Evolutionary conservation across 371 early-diverging fungal species (phyloP), one percentile per base, ranked within the genome.

Genomic region (Rhizopus delemar): DNA sequence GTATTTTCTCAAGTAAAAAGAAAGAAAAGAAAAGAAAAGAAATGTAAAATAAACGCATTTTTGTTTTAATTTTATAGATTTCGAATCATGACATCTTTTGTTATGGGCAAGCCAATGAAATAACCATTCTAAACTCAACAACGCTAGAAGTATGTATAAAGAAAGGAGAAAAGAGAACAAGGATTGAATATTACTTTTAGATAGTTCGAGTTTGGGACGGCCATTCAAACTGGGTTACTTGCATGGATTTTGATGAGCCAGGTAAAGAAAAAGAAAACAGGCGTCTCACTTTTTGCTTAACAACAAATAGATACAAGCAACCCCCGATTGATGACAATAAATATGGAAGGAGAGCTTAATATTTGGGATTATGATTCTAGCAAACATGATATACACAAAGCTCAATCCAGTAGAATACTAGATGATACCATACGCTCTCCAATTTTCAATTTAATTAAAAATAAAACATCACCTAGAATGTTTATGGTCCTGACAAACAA

Each of bases 181-280:
- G 43, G 58, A 16, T 32, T 70, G 60, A 22, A 2, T 22, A 22
- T 22, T 22, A 22, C 32, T 51, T 60, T 8, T 65, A 86, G 77
- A 73, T 85, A 11, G 77, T 86, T n/a, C 64, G 87, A 38, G 82
- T 86, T 9, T 86, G 87, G 87, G 85, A 82, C 35, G 83, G 87
- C 2, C 87, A 86, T 59, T 61, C 77, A 35, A 82, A 86, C 46
- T 90, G 89, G 89, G 82, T 85, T 5, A 66, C 73, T 29, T 87
- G 85, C 58, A 78, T 86, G 9, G 73, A 74, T 31, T 70, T 87
- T 16, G 80, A 74, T 61, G 81, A 79, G 46, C 69, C 81, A 60
- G 85, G 89, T 87, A 77, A 56, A 68, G 36, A 9, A 22, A 22
- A 22, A 22, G 6, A 22, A 22, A 22, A 22, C 22, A 22, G 22